Evolutionary conservation across 129 eudicot genomes (phyloP).

Genomic region (Saposhnikovia divaricata): DNA sequence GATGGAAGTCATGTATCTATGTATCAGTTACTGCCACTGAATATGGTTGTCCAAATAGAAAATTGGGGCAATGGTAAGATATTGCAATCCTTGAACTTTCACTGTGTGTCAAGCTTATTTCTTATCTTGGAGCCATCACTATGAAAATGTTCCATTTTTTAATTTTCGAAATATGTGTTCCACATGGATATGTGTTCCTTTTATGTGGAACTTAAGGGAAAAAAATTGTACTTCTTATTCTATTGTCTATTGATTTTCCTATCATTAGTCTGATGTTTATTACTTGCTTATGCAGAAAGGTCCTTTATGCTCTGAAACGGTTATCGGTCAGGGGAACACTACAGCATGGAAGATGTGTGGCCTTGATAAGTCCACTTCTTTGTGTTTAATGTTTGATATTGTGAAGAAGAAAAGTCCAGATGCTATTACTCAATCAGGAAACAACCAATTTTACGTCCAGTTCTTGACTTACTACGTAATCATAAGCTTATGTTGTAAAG

Average conservation of each 20-base stretch:
- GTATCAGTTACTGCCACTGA: slow-evolving; percentile 33
- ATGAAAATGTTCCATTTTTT: too few species aligned
- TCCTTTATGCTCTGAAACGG: slow-evolving; percentile 79
- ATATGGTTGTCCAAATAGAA: slow-evolving; percentile 46
- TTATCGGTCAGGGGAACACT: slow-evolving; percentile 84
- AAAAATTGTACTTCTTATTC: neutral
- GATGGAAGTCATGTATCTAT: slow-evolving; percentile 45
- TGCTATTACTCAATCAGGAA: slow-evolving; percentile 22
- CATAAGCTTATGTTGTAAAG: slow-evolving; percentile 10
- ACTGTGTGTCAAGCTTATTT: neutral
- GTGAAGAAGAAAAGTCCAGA: slow-evolving; percentile 50
- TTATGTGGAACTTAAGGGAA: neutral
- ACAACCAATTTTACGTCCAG: slow-evolving; percentile 83
- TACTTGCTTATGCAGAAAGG: slow-evolving; percentile 69
- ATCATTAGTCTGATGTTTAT: slow-evolving; percentile 16
- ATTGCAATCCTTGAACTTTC: neutral
- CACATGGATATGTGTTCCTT: neutral
- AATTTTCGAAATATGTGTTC: neutral
- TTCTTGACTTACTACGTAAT: slow-evolving; percentile 80
- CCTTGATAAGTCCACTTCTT: slow-evolving; percentile 81
- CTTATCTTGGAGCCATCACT: neutral
- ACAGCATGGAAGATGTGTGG: slow-evolving; percentile 99
- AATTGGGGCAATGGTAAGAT: slow-evolving; percentile 73
- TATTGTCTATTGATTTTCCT: neutral
- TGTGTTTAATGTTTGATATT: slow-evolving; percentile 76